Conservation (phyloP, 352 stramenopile species). For the Globisporangium nagaii region DNA sequence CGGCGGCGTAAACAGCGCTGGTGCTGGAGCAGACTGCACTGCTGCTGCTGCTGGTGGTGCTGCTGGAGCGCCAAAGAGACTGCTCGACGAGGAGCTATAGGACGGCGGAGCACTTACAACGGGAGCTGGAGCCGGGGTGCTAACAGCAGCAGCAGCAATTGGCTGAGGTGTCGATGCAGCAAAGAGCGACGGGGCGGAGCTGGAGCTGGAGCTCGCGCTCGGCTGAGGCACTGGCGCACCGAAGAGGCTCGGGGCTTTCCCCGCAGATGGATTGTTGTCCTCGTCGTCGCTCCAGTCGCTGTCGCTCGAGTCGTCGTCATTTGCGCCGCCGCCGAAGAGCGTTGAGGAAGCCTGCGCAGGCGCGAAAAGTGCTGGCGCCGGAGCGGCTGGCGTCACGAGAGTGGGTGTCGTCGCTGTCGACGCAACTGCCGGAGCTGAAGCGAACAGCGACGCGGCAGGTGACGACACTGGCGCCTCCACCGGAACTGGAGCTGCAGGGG, state of each 20-base stretch:
- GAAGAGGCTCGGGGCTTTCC: slow-evolving; percentile 26
- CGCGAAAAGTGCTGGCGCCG: not conserved
- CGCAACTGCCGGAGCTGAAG: slow-evolving; percentile 1
- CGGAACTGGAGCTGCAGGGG: slow-evolving; percentile 11
- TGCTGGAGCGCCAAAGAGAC: slow-evolving; percentile 10
- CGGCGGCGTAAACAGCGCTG: not conserved
- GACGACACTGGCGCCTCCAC: not conserved
- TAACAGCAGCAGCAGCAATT: not conserved
- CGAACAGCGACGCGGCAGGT: slow-evolving; percentile 14
- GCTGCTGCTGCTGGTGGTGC: not conserved
- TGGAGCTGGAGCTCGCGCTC: not conserved
- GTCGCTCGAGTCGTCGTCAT: slow-evolving; percentile 54
- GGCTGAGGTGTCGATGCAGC: slow-evolving; percentile 3
- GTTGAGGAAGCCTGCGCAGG: slow-evolving; percentile 7
- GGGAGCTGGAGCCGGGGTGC: not conserved
- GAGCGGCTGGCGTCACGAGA: not conserved
- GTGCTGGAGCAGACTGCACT: not conserved
- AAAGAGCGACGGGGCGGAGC: slow-evolving; percentile 12
- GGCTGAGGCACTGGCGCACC: slow-evolving; percentile 12
- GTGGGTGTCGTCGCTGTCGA: not conserved
- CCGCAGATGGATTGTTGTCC: slow-evolving; percentile 13
- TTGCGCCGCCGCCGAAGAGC: slow-evolving; percentile 27
- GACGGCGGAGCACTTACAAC: too few relatives aligned
- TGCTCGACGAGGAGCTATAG: slow-evolving; percentile 1
- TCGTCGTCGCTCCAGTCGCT: slow-evolving; percentile 71